Percentiles rank a stretch among this genome's conserved stretches.
phyloP scores from a whole-genome alignment of 192 early-diverging fungal genomes.

The Oehlia diaphana region DNA sequence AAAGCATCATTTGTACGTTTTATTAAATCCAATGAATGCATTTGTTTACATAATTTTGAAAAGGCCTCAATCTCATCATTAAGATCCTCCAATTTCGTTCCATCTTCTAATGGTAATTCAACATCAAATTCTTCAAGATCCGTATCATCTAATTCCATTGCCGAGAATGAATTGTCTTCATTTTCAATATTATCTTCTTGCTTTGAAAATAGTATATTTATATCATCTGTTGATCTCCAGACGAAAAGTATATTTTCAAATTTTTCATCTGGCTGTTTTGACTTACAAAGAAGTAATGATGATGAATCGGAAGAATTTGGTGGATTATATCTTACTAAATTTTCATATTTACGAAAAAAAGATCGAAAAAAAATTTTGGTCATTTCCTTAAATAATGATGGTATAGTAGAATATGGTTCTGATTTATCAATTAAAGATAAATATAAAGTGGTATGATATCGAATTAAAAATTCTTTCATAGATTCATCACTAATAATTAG shows the following conservation, averaged over 20 bases:
- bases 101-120: background rate
- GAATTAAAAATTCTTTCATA: background rate
- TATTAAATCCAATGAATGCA: constrained; percentile 21
- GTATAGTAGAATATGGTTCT: background rate
- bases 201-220: background rate
- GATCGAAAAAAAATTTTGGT: constrained; percentile 3
- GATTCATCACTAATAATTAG: background rate
- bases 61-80: background rate
- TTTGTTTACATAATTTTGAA: constrained; percentile 10
- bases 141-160: background rate
- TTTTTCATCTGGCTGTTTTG: background rate
- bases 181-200: constrained; percentile 6
- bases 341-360: constrained; percentile 13
- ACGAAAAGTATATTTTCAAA: constrained; percentile 13
- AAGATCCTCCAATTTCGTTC: background rate
- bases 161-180: background rate
- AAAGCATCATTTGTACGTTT: constrained; percentile 25
- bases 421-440: constrained; percentile 6
- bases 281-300: background rate
- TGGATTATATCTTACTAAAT: background rate
- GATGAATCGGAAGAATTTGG: background rate
- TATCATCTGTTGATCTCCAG: constrained; percentile 24
- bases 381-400: constrained; percentile 23
- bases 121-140: background rate
- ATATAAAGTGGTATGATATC: constrained; percentile 15